Conservation (phyloP, 257 asterid species). For the Penstemon barbatus region DNA sequence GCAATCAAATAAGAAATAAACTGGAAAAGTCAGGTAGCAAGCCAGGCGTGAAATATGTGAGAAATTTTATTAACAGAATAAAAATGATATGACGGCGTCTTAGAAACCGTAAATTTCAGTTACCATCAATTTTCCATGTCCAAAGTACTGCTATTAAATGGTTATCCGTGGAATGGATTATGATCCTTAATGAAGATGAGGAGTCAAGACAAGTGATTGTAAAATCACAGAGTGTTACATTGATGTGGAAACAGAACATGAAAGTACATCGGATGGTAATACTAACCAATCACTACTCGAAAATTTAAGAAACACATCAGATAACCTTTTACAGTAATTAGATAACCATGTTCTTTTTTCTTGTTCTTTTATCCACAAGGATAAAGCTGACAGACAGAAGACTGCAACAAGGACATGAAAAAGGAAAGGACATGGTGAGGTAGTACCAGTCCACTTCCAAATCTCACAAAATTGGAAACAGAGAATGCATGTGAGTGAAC, state of each 20-base stretch:
- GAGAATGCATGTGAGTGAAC: background rate
- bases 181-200: background rate
- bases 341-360: background rate
- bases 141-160: constrained; percentile 11
- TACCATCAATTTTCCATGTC: background rate
- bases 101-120: constrained; percentile 1
- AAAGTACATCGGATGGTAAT: background rate
- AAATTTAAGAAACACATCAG: too few species aligned
- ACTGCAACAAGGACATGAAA: background rate
- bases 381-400: constrained; percentile 7
- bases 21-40: constrained; percentile 12
- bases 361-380: background rate
- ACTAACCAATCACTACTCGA: background rate
- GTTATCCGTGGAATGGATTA: too few species aligned
- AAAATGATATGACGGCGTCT: background rate
- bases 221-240: background rate
- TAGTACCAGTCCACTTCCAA: background rate
- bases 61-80: constrained; percentile 8
- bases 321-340: too few species aligned
- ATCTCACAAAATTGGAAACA: background rate
- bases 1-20: constrained; percentile 34
- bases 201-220: background rate
- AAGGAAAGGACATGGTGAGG: background rate
- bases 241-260: background rate
- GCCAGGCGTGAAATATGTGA: constrained; percentile 7